Evolutionary conservation across 352 stramenopile genomes (phyloP), one percentile per base, ranked within the genome.

Genomic region (Globisporangium barbulae): DNA sequence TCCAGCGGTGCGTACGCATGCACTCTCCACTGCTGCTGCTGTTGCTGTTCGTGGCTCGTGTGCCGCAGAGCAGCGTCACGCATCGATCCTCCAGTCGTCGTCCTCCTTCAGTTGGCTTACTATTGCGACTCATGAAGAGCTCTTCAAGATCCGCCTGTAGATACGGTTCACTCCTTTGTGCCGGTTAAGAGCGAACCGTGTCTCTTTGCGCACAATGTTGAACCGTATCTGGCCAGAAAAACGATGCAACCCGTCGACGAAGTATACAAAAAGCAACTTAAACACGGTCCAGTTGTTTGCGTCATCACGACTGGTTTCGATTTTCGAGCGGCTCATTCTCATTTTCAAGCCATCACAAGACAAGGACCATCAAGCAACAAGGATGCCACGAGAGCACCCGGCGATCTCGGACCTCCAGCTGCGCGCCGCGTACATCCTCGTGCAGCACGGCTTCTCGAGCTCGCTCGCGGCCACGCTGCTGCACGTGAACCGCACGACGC

Each of bases 371-470:
- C 37, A 44, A 44, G 37, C 12, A 44, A 44, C 37, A 44, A 44
- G 37, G 10, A 44, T 44, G 37, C 10, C 13, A 19, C 37, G 37
- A 9, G 37, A 44, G 3, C 37, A 44, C 37, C 37, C 37, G 37
- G 37, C 74, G 39, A 73, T 74, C 63, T 89, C 79, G n/a, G 79
- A 48, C 31, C 10, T 44, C 10, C 37, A 44, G 37, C 37, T 44
- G 37, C 37, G 37, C 37, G 37, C 37, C 37, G 37, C 37, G 12
- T 17, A 44, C 12, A 44, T 44, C 37, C 37, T 44, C 3, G 37
- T 19, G 37, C 37, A 44, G 37, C 10, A 44, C 1, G 37, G 13
- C 9, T 44, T 44, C 37, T 44, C 37, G 10, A 44, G 19, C 37
- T 44, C 37, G 37, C 37, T 44, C 37, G 37, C 10, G 37, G 37